Evolutionary conservation across 2,329 filamentous ascomycete genomes (phyloP).

Genomic region (Fusarium floridanum): DNA sequence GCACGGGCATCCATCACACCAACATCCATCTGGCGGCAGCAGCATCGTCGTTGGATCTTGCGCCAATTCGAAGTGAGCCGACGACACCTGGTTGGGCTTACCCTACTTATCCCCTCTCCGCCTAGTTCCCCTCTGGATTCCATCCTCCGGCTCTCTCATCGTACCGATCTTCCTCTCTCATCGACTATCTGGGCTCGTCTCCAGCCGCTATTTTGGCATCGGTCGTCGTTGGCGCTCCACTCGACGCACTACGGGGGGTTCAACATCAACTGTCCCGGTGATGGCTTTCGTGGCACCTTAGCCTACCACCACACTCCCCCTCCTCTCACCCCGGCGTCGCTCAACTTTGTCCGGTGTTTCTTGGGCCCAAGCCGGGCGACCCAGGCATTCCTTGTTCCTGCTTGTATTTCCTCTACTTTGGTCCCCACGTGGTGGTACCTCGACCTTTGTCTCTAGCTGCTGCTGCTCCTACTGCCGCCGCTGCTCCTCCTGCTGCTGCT

Average conservation of each 20-base stretch:
- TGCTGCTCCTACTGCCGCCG: conserved; percentile 19
- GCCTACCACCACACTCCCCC: conserved; percentile 50
- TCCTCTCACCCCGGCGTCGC: conserved; percentile 49
- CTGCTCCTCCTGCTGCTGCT: conserved; percentile 28
- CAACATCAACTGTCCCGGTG: conserved; percentile 46
- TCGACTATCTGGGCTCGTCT: conserved; percentile 42
- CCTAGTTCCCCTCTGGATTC: conserved; percentile 40
- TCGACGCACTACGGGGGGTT: conserved; percentile 46
- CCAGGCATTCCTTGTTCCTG: conserved; percentile 51
- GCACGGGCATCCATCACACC: conserved; percentile 34
- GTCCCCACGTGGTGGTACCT: conserved; percentile 55
- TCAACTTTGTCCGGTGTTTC: conserved; percentile 46
- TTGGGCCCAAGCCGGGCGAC: conserved; percentile 45
- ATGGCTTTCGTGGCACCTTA: conserved; percentile 54
- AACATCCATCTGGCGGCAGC: conserved; percentile 31
- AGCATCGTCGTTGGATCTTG: conserved; percentile 24
- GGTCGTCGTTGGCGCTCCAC: conserved; percentile 45
- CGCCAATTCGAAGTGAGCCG: conserved; percentile 30
- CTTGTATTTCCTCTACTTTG: conserved; percentile 52
- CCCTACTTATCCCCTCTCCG: conserved; percentile 45
- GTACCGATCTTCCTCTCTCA: conserved; percentile 36
- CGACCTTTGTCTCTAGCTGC: conserved; percentile 50
- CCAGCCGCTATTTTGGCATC: conserved; percentile 37
- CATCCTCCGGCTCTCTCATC: conserved; percentile 34
- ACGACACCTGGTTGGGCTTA: conserved; percentile 37